phyloP scores from a whole-genome alignment of 1,284 basidiomycete genomes.

The Sanghuangporus sanghuang region DNA sequence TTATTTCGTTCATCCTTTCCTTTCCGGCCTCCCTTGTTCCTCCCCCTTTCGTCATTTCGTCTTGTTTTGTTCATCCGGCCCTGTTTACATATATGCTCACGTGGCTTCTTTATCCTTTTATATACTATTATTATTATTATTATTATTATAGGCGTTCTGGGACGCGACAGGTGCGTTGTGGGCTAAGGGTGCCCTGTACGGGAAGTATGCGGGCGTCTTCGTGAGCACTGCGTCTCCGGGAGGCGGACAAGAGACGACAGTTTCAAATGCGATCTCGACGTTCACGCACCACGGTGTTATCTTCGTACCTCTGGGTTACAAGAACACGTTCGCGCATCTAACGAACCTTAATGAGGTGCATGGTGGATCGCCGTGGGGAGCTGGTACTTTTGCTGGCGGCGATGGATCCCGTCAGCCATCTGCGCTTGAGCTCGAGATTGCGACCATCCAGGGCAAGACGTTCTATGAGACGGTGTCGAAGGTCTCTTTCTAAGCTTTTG shows the following conservation, averaged over 20 bases:
- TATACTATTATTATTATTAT: background rate
- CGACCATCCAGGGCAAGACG: constrained; percentile 56
- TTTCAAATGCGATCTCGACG: constrained; percentile 61
- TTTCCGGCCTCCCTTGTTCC: background rate
- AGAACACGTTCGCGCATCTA: constrained; percentile 49
- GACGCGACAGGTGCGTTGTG: constrained; percentile 80
- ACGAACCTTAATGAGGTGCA: constrained; percentile 58
- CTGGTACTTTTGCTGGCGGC: constrained; percentile 59
- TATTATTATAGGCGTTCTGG: constrained; percentile 58
- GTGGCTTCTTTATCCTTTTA: background rate
- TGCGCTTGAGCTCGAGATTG: constrained; percentile 60
- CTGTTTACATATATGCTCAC: background rate
- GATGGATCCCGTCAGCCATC: constrained; percentile 62
- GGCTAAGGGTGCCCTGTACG: constrained; percentile 64
- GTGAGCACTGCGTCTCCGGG: constrained; percentile 61
- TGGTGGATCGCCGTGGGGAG: constrained; percentile 76
- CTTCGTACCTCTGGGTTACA: constrained; percentile 80
- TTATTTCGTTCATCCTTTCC: background rate
- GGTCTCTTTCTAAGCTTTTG: constrained; percentile 26
- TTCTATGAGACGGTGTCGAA: constrained; percentile 50
- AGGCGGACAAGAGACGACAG: constrained; percentile 74
- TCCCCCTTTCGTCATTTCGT: background rate
- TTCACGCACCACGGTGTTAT: constrained; percentile 77
- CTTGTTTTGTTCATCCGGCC: background rate
- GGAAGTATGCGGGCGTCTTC: constrained; percentile 78